Conservation (phyloP, 805 yeast species). For the Starmerella asiatica region DNA sequence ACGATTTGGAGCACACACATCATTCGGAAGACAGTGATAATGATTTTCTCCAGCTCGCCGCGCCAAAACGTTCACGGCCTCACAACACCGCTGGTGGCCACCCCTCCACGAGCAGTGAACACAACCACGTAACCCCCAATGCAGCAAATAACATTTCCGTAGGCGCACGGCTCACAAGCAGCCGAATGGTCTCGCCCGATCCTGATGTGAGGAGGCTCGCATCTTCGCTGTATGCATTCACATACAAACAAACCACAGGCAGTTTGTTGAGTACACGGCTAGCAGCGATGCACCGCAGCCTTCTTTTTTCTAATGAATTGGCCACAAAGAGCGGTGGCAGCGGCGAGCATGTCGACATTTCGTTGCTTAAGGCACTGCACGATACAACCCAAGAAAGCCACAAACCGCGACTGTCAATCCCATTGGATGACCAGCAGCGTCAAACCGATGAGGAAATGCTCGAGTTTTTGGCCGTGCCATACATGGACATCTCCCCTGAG, state of each 20-base stretch:
- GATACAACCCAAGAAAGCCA: neutral
- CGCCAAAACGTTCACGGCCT: too few relatives aligned
- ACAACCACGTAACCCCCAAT: too few relatives aligned
- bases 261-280: constrained; percentile 17
- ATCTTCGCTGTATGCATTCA: constrained; percentile 14
- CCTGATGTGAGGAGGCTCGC: neutral
- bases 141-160: too few relatives aligned
- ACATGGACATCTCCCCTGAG: constrained; percentile 5
- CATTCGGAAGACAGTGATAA: neutral
- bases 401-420: constrained; percentile 1
- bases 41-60: neutral
- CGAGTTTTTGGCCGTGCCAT: constrained; percentile 7
- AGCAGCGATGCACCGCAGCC: constrained; percentile 15
- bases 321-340: neutral
- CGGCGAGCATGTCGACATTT: neutral
- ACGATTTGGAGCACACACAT: neutral
- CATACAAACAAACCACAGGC: constrained; percentile 18
- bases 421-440: constrained; percentile 2
- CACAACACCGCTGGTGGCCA: too few relatives aligned
- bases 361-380: neutral
- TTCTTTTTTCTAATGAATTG: constrained; percentile 1
- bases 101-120: too few relatives aligned
- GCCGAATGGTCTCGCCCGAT: neutral
- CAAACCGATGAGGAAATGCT: constrained; percentile 8
- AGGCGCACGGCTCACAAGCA: neutral